A percentile compares a stretch with the other conserved stretches of the same genome.
Evolutionary conservation across 495 filamentous ascomycete species (phyloP).

Genomic region (Neurospora sp.): DNA sequence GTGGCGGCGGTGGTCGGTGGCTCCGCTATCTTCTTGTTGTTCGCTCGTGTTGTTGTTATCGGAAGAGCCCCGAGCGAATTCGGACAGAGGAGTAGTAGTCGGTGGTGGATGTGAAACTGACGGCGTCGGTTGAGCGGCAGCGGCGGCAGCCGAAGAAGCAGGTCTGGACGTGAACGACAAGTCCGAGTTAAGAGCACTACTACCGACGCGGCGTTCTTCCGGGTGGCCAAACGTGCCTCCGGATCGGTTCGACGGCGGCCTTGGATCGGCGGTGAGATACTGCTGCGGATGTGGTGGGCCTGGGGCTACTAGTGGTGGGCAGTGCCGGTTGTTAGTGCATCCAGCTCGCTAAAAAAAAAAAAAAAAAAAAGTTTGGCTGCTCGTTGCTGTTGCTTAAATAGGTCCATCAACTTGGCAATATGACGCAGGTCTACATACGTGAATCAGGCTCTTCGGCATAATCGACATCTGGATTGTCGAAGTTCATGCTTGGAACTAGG

Average conservation of each 20-base stretch:
- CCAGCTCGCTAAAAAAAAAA: background rate
- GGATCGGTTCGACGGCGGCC: conserved; percentile 5
- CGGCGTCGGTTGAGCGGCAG: background rate
- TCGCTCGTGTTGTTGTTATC: background rate
- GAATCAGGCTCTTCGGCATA: background rate
- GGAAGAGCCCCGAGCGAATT: background rate
- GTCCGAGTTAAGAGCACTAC: background rate
- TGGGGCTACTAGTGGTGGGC: background rate
- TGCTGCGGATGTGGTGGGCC: conserved; percentile 4
- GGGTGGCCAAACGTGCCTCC: background rate
- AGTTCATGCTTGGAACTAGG: background rate
- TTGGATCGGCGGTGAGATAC: conserved; percentile 4
- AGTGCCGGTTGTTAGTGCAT: background rate
- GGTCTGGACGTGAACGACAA: background rate
- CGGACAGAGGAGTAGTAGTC: background rate
- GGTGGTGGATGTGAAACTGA: background rate
- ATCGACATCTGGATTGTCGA: background rate
- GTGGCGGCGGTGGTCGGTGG: background rate
- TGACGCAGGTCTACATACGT: background rate
- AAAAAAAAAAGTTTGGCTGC: background rate
- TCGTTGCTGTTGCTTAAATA: background rate
- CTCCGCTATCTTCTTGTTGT: background rate
- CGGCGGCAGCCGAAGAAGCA: background rate
- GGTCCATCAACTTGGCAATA: background rate
- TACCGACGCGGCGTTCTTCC: background rate